Evolutionary conservation across 306 rosid genomes (phyloP), one percentile per base, ranked within the genome.

Genomic region (Lathyrus sativus): DNA sequence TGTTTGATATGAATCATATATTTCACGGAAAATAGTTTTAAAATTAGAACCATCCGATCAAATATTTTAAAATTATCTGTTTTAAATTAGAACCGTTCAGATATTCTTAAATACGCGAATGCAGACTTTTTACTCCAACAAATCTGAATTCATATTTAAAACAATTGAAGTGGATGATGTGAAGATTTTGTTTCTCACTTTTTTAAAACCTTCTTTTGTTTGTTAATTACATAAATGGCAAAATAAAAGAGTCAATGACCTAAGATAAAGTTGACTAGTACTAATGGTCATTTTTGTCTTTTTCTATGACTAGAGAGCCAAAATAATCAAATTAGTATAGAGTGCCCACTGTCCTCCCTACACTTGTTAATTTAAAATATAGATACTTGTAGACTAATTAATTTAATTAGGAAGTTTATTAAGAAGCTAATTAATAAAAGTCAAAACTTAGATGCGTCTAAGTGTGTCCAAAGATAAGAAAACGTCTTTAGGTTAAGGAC

Each of bases 381-480:
- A 49, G 18, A 75, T 43, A 14, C 22, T 49, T 41, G 62, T 64
- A 43, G 69, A 76, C 38, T 82, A 15, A 68, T 68, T 80, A 55
- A 75, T 88, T 74, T 60, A 78, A 75, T 68, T 49, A 24, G 46
- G 43, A 66, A 66, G 75, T 61, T 72, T 63, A 77, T 82, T 80
- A 76, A 74, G 80, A 79, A 50, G 76, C 60, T 60, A 67, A 83
- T 38, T 70, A 88, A 83, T 38, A 67, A 88, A 92, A 92, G 98
- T 92, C 96, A 92, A 80, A 83, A 60, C 76, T 67, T 72, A 81
- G 91, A 87, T 87, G 98, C 89, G 89, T 79, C 86, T 74, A 73
- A 82, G 71, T 87, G 85, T 76, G 86, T 85, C 78, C 72, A 89
- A 85, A 86, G 54, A 78, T 65, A 51, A 78, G 71, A 74, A 65